These are phyloP conservation scores for Trypethelium eluteriae DNA, from an alignment of 495 filamentous ascomycete genomes.

Conservation along the genomic window DNA sequence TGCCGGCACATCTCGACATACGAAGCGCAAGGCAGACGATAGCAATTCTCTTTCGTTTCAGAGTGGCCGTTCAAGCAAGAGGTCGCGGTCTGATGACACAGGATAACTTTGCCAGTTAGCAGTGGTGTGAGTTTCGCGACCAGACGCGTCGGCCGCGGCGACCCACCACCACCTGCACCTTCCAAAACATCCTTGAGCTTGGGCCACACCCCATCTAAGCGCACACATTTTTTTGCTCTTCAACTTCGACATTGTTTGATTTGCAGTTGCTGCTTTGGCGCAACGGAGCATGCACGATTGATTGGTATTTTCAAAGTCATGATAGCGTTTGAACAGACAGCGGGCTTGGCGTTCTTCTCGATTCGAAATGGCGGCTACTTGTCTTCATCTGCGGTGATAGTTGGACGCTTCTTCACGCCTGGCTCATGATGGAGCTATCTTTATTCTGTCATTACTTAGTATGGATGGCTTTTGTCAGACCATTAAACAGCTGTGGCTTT, in stretches of 20 bases:
- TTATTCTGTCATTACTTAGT: background rate
- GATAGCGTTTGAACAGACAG: background rate
- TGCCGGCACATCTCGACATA: background rate
- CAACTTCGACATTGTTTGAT: background rate
- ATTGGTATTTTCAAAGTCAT: background rate
- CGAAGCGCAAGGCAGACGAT: conserved; percentile 2
- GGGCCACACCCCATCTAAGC: background rate
- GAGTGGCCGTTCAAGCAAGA: background rate
- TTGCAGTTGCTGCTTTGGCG: background rate
- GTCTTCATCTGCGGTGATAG: background rate
- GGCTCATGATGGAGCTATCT: background rate
- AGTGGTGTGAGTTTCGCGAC: background rate
- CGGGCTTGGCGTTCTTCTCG: background rate
- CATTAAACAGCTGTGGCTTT: background rate
- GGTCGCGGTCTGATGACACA: background rate
- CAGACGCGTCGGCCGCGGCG: too few species aligned
- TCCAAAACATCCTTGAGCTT: background rate
- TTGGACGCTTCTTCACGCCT: background rate
- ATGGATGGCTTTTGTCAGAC: background rate
- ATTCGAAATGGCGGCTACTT: background rate
- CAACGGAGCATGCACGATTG: background rate
- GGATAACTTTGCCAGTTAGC: background rate
- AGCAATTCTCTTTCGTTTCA: background rate
- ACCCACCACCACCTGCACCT: background rate
- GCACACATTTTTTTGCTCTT: background rate